Evolutionary conservation across 352 stramenopile species (phyloP).

Genomic region (Blastocystis sp.): DNA sequence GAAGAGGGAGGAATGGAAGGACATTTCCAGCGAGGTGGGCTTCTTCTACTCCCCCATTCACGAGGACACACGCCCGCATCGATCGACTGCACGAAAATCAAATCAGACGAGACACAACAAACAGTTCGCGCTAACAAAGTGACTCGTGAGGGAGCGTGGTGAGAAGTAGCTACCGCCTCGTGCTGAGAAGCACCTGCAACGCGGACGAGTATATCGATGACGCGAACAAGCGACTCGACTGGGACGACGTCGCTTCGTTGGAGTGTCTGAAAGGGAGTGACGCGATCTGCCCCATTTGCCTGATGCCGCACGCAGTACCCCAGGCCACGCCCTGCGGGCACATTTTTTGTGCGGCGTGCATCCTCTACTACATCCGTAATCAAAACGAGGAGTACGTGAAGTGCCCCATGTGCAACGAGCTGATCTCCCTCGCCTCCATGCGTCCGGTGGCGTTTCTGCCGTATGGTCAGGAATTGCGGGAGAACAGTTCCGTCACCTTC

Average conservation of each 20-base stretch:
- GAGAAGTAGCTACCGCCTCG: constrained; percentile 12
- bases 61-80: not conserved
- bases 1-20: not conserved
- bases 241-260: constrained; percentile 44
- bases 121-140: constrained; percentile 52
- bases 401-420: constrained; percentile 38
- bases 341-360: constrained; percentile 35
- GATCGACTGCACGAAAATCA: not conserved
- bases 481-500: not conserved
- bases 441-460: constrained; percentile 15
- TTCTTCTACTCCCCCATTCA: constrained; percentile 37
- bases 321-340: constrained; percentile 17
- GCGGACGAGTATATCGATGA: not conserved
- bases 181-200: constrained; percentile 14
- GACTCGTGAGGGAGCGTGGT: too few relatives aligned
- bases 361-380: constrained; percentile 35
- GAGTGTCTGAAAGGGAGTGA: not conserved
- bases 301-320: constrained; percentile 23
- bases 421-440: not conserved
- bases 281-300: constrained; percentile 33
- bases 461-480: not conserved
- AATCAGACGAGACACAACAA: not conserved
- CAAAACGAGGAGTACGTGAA: constrained; percentile 24
- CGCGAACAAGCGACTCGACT: not conserved
- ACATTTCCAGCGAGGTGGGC: not conserved